Conservation (phyloP, 306 rosid species). For the Alnus glutinosa region DNA sequence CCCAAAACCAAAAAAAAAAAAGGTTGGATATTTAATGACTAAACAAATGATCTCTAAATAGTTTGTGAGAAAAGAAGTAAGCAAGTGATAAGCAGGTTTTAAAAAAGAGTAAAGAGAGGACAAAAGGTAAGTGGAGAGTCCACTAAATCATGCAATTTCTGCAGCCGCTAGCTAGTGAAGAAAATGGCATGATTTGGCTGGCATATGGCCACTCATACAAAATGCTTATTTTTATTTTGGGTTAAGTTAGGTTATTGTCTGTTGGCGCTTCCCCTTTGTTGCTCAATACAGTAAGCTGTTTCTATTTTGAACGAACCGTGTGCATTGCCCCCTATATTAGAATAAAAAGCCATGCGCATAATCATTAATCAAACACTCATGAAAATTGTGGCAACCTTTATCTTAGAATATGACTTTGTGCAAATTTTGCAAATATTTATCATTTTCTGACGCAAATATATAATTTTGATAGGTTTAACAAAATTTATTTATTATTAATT, state of each 20-base stretch:
- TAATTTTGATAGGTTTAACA: too few species aligned
- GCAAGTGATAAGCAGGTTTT: background rate
- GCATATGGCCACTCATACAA: background rate
- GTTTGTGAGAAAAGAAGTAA: background rate
- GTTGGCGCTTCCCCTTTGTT: background rate
- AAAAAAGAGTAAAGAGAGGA: background rate
- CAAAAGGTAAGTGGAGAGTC: background rate
- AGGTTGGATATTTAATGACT: too few species aligned
- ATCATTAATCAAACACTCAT: too few species aligned
- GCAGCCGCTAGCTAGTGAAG: background rate
- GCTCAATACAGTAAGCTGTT: background rate
- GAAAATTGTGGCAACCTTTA: too few species aligned
- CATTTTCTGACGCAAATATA: too few species aligned
- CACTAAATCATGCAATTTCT: conserved; percentile 3
- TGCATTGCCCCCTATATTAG: background rate
- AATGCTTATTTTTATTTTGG: background rate
- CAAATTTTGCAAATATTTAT: too few species aligned
- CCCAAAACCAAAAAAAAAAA: too few species aligned
- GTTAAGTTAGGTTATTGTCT: conserved; percentile 8
- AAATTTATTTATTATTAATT: too few species aligned
- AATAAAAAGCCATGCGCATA: background rate
- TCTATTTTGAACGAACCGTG: background rate
- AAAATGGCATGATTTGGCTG: background rate
- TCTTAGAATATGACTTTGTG: too few species aligned
- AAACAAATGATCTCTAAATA: background rate